These are phyloP conservation scores for Chlorella sp. DNA, from an alignment of 139 green algal species.

Conservation along the genomic window DNA sequence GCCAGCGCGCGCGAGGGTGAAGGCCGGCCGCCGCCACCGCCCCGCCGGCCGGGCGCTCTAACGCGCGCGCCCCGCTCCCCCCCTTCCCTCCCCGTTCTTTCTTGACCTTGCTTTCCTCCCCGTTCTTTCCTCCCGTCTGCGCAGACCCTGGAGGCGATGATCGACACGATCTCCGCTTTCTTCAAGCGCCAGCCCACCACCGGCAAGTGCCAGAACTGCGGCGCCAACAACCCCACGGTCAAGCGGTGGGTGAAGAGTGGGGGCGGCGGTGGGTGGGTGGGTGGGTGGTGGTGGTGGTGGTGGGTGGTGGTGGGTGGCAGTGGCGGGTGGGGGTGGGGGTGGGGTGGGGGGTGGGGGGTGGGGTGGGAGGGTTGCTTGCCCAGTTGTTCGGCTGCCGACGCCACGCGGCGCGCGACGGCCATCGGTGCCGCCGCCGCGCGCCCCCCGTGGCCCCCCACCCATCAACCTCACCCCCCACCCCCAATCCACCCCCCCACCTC, in stretches of 20 bases:
- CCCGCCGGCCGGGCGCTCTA: too few relatives aligned
- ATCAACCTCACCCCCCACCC: background rate
- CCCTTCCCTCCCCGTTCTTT: too few relatives aligned
- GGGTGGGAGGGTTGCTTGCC: background rate
- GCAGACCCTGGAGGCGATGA: conserved; percentile 63
- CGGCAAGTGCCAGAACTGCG: conserved; percentile 86
- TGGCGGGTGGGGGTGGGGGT: background rate
- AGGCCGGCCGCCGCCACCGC: too few relatives aligned
- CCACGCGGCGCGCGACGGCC: too few relatives aligned
- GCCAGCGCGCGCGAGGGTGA: too few relatives aligned
- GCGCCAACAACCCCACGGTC: conserved; percentile 56
- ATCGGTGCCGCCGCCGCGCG: background rate
- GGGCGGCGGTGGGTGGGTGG: background rate
- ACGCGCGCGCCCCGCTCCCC: too few relatives aligned
- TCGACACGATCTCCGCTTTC: conserved; percentile 72
- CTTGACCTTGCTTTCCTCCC: too few relatives aligned
- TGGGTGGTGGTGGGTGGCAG: background rate
- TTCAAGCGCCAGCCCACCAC: conserved; percentile 58
- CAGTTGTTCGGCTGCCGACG: background rate
- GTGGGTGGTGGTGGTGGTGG: background rate
- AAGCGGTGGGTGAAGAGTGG: conserved; percentile 18
- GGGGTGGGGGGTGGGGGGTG: background rate
- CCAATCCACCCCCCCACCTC: background rate
- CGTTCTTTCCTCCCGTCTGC: too few relatives aligned
- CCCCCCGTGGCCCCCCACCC: background rate